Evolutionary conservation across 2,329 filamentous ascomycete species (phyloP), one percentile per base, ranked within the genome.

Genomic region (Botrytis aclada): DNA sequence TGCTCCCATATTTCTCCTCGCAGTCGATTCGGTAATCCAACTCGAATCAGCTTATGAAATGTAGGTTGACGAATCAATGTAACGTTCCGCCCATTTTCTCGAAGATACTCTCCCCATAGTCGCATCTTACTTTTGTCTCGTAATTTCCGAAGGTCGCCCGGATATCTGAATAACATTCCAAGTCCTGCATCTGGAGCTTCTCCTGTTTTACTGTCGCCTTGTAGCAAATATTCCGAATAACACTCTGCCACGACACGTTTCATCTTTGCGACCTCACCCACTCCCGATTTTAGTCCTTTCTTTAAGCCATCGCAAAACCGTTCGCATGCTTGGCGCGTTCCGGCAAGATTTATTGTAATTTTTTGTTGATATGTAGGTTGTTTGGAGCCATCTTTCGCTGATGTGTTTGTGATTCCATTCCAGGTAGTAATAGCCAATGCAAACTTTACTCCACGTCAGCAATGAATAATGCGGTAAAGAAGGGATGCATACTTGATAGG

Each of bases 41-140:
- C 96, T 70, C 96, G 90, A 76, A 99, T 97, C 67, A 99, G 88
- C 82, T 98, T 98, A 84, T 98, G 96, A 79, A 98, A 98, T 39
- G 96, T 98, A 5, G 96, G 95, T 81, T 99, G 96, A 73, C 96
- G 92, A 74, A 99, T 92, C 70, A 99, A 84, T 1, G 95, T 98
- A 71, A 92, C 89, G 82, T 97, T 98, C 73, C 96, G 90, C 69
- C 96, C 96, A 80, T 98, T 98, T 81, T 98, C 96, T 81, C 93
- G 88, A 74, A 99, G 86, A 82, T 99, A 99, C 83, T 99, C 96
- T 73, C 93, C 94, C 96, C 96, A 99, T 58, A 99, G 84, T 63
- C 96, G 88, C 92, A 99, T 98, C 85, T 99, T 99, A 80, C 95
- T 97, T 73, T 94, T 88, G 82, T 99, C 96, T 77, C 96, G 89